These are phyloP conservation scores for Aureobasidium sp. DNA, from an alignment of 2,329 filamentous ascomycete species.

Conservation along the genomic window DNA sequence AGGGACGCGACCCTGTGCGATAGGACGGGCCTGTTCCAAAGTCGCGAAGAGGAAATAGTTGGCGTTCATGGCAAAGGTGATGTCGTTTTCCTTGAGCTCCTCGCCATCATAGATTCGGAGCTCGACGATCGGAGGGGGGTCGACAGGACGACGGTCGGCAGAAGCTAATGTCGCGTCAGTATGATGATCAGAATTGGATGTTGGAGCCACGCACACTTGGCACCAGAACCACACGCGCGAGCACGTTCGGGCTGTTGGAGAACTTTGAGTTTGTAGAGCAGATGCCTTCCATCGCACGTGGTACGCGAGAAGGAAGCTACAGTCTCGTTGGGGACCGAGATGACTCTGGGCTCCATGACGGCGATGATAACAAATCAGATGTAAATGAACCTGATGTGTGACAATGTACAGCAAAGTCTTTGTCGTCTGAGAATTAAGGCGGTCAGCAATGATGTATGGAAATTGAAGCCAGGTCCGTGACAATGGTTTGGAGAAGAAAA, in stretches of 20 bases:
- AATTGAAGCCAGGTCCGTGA: background rate
- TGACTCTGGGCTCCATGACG: conserved; percentile 27
- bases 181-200: background rate
- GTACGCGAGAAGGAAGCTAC: conserved; percentile 44
- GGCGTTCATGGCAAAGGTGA: conserved; percentile 86
- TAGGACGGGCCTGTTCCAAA: conserved; percentile 73
- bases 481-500: conserved; percentile 3
- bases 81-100: conserved; percentile 37
- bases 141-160: conserved; percentile 83
- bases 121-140: conserved; percentile 90
- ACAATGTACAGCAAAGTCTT: background rate
- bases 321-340: conserved; percentile 50
- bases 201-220: conserved; percentile 63
- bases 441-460: background rate
- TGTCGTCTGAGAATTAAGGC: background rate
- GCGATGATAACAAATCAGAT: background rate
- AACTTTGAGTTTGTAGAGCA: conserved; percentile 76
- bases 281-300: conserved; percentile 65
- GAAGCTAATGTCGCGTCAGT: conserved; percentile 47
- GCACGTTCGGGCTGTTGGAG: conserved; percentile 93
- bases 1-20: conserved; percentile 71
- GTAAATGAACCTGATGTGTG: background rate
- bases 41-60: conserved; percentile 98
- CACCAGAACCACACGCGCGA: conserved; percentile 87
- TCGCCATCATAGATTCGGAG: conserved; percentile 72